Conservation (phyloP, 73 alveolate species). For the Paramecium tetraurelia region DNA sequence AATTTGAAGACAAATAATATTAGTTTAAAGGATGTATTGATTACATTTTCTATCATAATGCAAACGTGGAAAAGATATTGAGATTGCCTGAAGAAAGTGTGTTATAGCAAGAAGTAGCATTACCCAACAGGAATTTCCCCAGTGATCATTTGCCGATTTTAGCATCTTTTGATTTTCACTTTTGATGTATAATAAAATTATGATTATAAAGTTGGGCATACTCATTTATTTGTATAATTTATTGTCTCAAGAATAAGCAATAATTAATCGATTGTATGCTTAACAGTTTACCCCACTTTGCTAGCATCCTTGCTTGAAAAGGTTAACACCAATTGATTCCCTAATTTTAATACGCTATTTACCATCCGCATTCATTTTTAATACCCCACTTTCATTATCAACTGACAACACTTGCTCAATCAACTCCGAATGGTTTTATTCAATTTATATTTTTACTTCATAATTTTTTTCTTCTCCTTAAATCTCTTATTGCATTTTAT, state of each 20-base stretch:
- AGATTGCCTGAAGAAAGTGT: conserved; percentile 30
- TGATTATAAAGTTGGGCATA: background rate
- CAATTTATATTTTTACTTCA: background rate
- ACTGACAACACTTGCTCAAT: background rate
- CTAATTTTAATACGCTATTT: background rate
- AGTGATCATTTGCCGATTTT: conserved; percentile 55
- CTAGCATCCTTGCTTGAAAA: background rate
- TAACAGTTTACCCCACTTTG: background rate
- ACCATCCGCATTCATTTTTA: background rate
- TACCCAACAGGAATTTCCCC: conserved; percentile 45
- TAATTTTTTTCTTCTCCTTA: background rate
- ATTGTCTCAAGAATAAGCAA: background rate
- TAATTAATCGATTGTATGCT: background rate
- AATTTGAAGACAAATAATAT: background rate
- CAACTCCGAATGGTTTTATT: background rate
- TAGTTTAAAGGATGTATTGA: conserved; percentile 53
- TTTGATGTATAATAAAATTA: background rate
- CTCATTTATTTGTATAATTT: background rate
- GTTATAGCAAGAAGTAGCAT: background rate
- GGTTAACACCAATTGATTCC: background rate
- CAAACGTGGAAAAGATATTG: background rate
- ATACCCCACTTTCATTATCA: background rate
- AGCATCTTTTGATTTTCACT: conserved; percentile 29
- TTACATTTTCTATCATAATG: conserved; percentile 49
- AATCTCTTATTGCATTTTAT: background rate